Base-by-base conservation (phyloP, 345 rosid genomes). In the Linum usitatissimum region DNA sequence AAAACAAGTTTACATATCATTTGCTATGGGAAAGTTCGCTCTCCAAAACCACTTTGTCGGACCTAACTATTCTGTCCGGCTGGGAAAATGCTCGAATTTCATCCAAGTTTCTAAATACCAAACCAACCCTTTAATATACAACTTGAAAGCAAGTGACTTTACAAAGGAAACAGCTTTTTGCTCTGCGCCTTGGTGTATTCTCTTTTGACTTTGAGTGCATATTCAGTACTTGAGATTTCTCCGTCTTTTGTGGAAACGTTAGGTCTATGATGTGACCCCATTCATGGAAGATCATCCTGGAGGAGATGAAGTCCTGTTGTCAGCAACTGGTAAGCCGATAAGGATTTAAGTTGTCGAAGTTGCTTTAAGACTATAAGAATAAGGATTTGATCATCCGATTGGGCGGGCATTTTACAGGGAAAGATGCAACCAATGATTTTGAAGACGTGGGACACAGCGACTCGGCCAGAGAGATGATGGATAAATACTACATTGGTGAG, bases 261-360 rank as follows among this genome's bases (percentile, higher is more conserved):
- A 93, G 99, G 99, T 93, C 14, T 93, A 86, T 75, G 96, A 93
- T 77, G 95, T 93, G 62, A 87, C 97, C 30, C 71, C 92, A 2
- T 93, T 93, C 78, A 86, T 93, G 99, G 97, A 93, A 45, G 99
- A 90, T 80, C 99, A 93, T 72, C 99, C 99, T 6, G 99, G 99
- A 67, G 99, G 99, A 6, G 97, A 87, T 70, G 99, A 93, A 70
- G 97, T 90, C 54, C 76, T 93, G 80, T 70, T 93, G 69, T 86
- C 99, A 3, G 81, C 95, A 59, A 93, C 97, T n/a, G 88, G 99
- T 90, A 69, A 12, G 62, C 55, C 51, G 0, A 30, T 23, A 2
- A 23, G 28, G 28, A 23, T 23, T 23, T 23, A 23, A 23, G 28
- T 23, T 23, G 28, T 23, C 2, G 28, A 23, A 23, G 28, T 23